Base-by-base conservation (phyloP, 2,329 filamentous ascomycete species). In the Penicillium sp. region DNA sequence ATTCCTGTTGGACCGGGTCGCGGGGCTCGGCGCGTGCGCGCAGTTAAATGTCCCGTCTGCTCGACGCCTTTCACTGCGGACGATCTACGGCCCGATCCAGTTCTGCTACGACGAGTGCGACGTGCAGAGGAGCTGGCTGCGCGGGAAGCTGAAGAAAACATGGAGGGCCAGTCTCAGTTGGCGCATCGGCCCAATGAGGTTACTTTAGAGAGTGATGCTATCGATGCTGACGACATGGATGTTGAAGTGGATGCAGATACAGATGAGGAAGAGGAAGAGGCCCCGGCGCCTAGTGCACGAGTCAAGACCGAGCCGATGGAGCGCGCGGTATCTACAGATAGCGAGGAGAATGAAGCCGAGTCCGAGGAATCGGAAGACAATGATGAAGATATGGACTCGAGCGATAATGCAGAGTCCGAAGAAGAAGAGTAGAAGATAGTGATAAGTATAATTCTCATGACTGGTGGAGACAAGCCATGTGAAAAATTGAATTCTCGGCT, bases 21-120 rank as follows among this genome's bases (percentile, higher is more conserved):
- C 54, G 56, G 55, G 1, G 53, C 62, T 7, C 57, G 61, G 6
- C 67, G 71, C 3, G 54, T 69, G 7, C 67, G 65, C 39, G 67
- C 62, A 5, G 68, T 76, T 16, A 71, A 75, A 44, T 79, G 77
- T 48, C 77, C 78, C 0, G 76, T 79, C 3, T 81, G 79, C 49
- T 71, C 69, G 8, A 68, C 71, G 26, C 53, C 61, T 8, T 55
- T 82, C 44, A 74, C 73, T 4, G 59, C 67, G 16, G 65, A 62
- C 6, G 75, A 79, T 66, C 65, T 82, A 33, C 67, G 70, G 43
- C 60, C 67, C 10, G 77, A 81, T 62, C 66, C 72, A 1, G 74
- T 76, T 10, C 56, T 81, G 31, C 53, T 75, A 23, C 66, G 77
- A 19, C 70, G 74, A 29, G 73, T 79, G 27, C 68, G 71, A 19